Evolutionary conservation across 441 rosid genomes (phyloP).

Genomic region (Populus hybrid): DNA sequence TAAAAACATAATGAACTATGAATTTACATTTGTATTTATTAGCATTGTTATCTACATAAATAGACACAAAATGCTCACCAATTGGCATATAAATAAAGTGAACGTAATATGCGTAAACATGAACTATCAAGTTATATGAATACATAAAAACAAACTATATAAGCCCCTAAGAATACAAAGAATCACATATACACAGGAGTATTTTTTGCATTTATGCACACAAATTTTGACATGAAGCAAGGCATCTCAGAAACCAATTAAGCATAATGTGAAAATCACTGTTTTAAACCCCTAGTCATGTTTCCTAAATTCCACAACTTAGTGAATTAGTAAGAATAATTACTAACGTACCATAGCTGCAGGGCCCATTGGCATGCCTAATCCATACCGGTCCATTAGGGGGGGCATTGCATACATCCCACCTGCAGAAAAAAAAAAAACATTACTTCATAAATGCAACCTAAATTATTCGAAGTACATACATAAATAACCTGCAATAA

Average conservation of each 20-base stretch:
- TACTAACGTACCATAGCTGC: constrained; percentile 65
- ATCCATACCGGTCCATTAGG: constrained; percentile 82
- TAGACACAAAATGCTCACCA: neutral
- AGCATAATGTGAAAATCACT: neutral
- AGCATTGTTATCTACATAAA: neutral
- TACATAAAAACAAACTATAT: neutral
- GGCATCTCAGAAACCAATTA: neutral
- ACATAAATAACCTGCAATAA: neutral
- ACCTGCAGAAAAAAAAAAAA: constrained; percentile 38
- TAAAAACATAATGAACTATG: neutral
- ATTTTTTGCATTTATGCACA: neutral
- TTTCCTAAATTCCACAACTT: neutral
- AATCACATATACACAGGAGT: neutral
- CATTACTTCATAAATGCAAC: neutral
- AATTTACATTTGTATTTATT: neutral
- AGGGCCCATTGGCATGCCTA: constrained; percentile 80
- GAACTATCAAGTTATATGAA: neutral
- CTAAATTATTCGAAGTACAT: neutral
- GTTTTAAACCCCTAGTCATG: neutral
- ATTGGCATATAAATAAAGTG: neutral
- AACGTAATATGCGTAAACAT: neutral
- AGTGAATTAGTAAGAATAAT: neutral
- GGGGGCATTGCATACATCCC: constrained; percentile 91
- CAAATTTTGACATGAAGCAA: neutral
- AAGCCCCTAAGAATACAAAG: neutral